Base-by-base conservation (phyloP, 2,329 filamentous ascomycete species). In the Purpureocillium takamizusanense region DNA sequence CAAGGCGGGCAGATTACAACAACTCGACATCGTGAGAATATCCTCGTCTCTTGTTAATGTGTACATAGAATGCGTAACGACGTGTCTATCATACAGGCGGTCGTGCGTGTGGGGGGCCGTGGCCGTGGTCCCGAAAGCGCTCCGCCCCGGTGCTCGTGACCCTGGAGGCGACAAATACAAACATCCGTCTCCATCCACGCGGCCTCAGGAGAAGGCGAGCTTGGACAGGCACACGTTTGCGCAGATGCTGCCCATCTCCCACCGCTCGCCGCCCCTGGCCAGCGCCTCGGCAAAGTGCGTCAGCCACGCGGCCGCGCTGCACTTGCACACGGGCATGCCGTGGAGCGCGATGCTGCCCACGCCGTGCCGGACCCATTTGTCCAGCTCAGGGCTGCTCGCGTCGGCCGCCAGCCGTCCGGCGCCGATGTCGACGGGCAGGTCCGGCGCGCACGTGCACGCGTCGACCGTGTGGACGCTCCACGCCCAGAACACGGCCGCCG, bases 401-500 rank as follows among this genome's bases (percentile, higher is more conserved):
- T 57, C 55, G 7, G 56, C 37, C 13, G 50, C 39, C 1, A 50
- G 36, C 0, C 45, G 45, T 31, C 46, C 46, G 4, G 48, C 41
- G 0, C 52, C 48, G 2, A 51, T 41, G 12, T 54, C 51, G 36
- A 49, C 46, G 6, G 50, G 47, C 2, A 50, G 7, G 0, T 42
- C 41, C 0, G 52, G 50, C 1, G 53, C 46, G 28, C 60, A 65
- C 2, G 41, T 43, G 25, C 52, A 61, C 0, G 45, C 38, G 12
- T 47, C 33, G 9, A 51, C 42, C 3, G 51, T 46, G 27, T 56
- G 55, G 13, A 47, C 50, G 11, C 55, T 53, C 51, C 60, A 65
- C 0, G 55, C 51, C 60, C 60, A 65, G 1, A 62, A 44, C 1
- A 64, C 50, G 3, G 60, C 40, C 0, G 59, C 56, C 3, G 53